Conservation (phyloP, 106 monocot species). For the Iris macrosiphon region DNA sequence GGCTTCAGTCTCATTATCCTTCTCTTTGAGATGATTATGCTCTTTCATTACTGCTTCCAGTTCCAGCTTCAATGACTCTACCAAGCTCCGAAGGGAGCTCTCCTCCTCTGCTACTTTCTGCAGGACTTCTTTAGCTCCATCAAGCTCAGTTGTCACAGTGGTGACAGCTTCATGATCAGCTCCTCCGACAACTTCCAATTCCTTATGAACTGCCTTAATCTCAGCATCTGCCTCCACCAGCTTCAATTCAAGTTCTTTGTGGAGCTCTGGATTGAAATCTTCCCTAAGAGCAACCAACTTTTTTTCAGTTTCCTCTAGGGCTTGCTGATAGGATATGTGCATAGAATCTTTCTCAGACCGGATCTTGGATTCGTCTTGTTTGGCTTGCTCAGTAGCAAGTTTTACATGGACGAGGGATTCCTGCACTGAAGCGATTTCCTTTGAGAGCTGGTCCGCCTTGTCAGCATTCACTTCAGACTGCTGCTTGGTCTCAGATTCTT, state of each 20-base stretch:
- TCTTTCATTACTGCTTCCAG: constrained; percentile 55
- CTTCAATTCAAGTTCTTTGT: constrained; percentile 35
- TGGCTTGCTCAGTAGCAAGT: constrained; percentile 49
- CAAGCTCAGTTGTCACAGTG: constrained; percentile 39
- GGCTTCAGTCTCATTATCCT: constrained; percentile 64
- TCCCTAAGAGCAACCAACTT: constrained; percentile 44
- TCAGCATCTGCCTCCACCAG: constrained; percentile 33
- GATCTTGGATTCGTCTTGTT: constrained; percentile 39
- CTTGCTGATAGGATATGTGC: constrained; percentile 29
- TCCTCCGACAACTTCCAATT: constrained; percentile 35
- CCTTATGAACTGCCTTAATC: constrained; percentile 32
- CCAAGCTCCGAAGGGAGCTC: constrained; percentile 28
- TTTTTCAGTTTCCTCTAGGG: constrained; percentile 36
- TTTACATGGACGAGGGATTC: constrained; percentile 64
- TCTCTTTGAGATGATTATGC: constrained; percentile 48
- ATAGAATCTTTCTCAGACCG: constrained; percentile 41
- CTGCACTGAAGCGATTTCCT: constrained; percentile 46
- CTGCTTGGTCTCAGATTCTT: constrained; percentile 46
- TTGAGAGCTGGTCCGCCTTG: constrained; percentile 41
- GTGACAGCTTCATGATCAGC: constrained; percentile 41
- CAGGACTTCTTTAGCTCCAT: constrained; percentile 57
- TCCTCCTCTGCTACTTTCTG: constrained; percentile 65
- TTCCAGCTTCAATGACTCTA: constrained; percentile 54
- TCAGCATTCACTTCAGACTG: constrained; percentile 32
- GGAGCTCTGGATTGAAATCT: constrained; percentile 42